Percentiles rank a stretch among this genome's conserved stretches.
These are phyloP conservation scores for Camellia japonica DNA, from an alignment of 148 eudicot genomes.

Conservation along the genomic window DNA sequence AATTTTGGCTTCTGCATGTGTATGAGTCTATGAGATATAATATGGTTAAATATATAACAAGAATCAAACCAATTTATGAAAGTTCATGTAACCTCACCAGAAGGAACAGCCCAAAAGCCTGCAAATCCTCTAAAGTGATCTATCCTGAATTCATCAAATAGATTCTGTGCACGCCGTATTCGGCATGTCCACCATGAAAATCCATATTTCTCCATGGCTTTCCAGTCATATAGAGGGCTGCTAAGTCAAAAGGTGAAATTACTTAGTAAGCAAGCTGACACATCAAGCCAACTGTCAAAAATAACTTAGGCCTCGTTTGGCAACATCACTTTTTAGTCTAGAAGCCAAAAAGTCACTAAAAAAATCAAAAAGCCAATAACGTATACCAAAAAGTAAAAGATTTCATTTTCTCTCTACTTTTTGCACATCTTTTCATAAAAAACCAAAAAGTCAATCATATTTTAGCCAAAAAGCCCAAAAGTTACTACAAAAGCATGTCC, in stretches of 20 bases:
- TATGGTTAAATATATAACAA: background rate
- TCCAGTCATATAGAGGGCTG: constrained; percentile 96
- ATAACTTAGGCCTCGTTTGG: background rate
- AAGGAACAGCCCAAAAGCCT: constrained; percentile 98
- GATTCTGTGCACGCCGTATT: constrained; percentile 67
- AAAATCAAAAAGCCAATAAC: too few relatives aligned
- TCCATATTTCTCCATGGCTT: constrained; percentile 81
- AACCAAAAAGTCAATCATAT: too few relatives aligned
- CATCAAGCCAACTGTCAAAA: constrained; percentile 6
- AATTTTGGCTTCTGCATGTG: constrained; percentile 70
- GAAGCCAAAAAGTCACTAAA: too few relatives aligned
- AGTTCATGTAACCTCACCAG: constrained; percentile 49
- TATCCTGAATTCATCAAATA: constrained; percentile 93
- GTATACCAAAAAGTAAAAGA: too few relatives aligned
- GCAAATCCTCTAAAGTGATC: constrained; percentile 99
- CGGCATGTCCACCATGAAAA: constrained; percentile 95
- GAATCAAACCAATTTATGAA: background rate
- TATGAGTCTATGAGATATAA: background rate
- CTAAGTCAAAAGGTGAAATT: constrained; percentile 16
- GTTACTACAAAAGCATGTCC: too few relatives aligned
- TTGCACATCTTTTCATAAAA: too few relatives aligned
- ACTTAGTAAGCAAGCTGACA: background rate
- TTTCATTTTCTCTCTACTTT: too few relatives aligned
- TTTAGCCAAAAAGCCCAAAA: too few relatives aligned
- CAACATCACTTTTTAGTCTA: too few relatives aligned